phyloP scores from a whole-genome alignment of 2,329 filamentous ascomycete species.

The Microdochium bolleyi region DNA sequence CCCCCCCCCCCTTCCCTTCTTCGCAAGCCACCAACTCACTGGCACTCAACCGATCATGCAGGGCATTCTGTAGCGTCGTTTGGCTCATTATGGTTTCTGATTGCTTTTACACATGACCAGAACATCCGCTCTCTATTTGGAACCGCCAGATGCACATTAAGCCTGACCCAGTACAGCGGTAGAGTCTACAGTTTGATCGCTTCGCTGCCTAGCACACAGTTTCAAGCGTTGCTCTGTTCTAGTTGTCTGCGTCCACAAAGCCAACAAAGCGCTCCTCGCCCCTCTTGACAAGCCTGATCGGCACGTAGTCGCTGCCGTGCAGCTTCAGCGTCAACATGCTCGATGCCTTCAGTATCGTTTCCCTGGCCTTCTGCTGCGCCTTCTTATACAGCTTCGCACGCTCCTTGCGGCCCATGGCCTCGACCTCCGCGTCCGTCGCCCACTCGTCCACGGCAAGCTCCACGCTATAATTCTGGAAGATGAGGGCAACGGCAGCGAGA shows the following conservation, averaged over 20 bases:
- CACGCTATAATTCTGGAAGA: conserved; percentile 53
- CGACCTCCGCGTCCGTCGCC: conserved; percentile 45
- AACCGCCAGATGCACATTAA: no score
- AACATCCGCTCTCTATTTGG: no score
- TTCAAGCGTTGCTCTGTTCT: not conserved
- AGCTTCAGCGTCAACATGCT: conserved; percentile 69
- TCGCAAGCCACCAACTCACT: no score
- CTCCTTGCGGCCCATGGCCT: conserved; percentile 34
- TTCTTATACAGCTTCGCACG: conserved; percentile 49
- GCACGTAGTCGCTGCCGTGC: conserved; percentile 49
- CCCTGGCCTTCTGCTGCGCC: conserved; percentile 47
- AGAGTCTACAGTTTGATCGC: no score
- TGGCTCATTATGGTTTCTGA: no score
- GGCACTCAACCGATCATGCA: no score
- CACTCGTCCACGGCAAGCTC: conserved; percentile 61
- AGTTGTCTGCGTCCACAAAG: conserved; percentile 9
- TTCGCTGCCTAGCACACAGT: no score
- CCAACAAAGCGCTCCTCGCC: conserved; percentile 61
- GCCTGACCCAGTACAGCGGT: no score
- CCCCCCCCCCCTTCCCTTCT: no score
- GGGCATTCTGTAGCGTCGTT: no score
- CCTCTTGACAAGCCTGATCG: conserved; percentile 59
- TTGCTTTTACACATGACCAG: no score
- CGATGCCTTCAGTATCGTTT: conserved; percentile 44
- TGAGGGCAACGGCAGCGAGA: conserved; percentile 43